These are phyloP conservation scores for Tephrocybe sp. DNA, from an alignment of 768 basidiomycete genomes.

Conservation along the genomic window DNA sequence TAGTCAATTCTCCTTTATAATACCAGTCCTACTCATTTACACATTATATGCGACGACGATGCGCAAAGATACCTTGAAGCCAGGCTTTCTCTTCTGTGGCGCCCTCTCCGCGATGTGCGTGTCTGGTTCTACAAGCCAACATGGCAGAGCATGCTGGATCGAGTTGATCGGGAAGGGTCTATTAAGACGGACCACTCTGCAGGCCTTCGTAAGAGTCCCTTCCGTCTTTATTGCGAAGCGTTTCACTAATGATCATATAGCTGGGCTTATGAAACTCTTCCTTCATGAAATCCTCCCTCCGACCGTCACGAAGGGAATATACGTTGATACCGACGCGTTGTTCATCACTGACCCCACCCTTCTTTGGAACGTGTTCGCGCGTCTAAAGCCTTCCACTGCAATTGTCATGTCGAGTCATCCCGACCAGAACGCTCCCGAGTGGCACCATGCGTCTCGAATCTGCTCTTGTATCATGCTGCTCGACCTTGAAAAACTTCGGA, in stretches of 20 bases:
- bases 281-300: conserved; percentile 49
- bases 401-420: conserved; percentile 46
- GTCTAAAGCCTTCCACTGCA: conserved; percentile 32
- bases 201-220: conserved; percentile 47
- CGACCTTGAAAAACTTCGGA: conserved; percentile 43
- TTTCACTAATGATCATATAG: conserved; percentile 21
- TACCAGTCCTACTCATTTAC: conserved; percentile 37
- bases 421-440: conserved; percentile 36
- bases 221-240: no score
- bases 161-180: conserved; percentile 45
- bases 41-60: conserved; percentile 44
- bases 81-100: conserved; percentile 37
- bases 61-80: conserved; percentile 39
- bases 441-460: conserved; percentile 47
- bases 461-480: conserved; percentile 57
- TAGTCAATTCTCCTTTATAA: conserved; percentile 41
- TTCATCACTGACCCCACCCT: conserved; percentile 47
- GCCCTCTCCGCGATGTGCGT: conserved; percentile 34
- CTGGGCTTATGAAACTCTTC: conserved; percentile 54
- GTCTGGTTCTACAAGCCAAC: conserved; percentile 44
- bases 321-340: conserved; percentile 51
- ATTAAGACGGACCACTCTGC: conserved; percentile 47
- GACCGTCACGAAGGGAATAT: conserved; percentile 44
- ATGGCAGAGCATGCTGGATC: conserved; percentile 39
- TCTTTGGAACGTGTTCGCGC: conserved; percentile 42